Conservation (phyloP, 148 eudicot species). For the Silene conica region DNA sequence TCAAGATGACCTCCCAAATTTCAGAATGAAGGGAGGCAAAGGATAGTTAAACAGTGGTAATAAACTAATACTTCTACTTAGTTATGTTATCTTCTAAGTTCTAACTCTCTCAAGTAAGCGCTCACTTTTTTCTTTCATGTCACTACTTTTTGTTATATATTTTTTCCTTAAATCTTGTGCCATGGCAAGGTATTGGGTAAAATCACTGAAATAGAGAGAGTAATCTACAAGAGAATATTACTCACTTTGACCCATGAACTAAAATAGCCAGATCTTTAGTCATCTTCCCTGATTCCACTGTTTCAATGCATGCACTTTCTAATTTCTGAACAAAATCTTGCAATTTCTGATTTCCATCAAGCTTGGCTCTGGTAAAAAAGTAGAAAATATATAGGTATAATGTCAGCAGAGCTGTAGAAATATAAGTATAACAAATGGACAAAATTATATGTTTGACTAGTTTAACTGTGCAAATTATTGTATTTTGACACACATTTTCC, state of each 20-base stretch:
- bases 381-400: not conserved
- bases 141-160: not conserved
- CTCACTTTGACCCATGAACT: constrained; percentile 76
- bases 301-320: constrained; percentile 82
- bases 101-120: not conserved
- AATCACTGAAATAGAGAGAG: not conserved
- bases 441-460: not conserved
- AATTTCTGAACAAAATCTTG: constrained; percentile 71
- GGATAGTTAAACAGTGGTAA: not conserved
- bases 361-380: constrained; percentile 49
- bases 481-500: not conserved
- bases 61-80: too few relatives aligned
- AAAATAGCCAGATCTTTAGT: constrained; percentile 93
- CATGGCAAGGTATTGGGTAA: not conserved
- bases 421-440: not conserved
- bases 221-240: constrained; percentile 3
- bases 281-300: constrained; percentile 90
- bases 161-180: not conserved
- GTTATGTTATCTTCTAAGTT: too few relatives aligned
- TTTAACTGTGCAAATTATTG: not conserved
- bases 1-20: not conserved
- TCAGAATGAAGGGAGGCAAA: not conserved
- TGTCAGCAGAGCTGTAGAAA: not conserved
- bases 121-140: not conserved
- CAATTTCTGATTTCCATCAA: constrained; percentile 58